Evolutionary conservation across 208 protist species (phyloP), one percentile per base, ranked within the genome.

Genomic region (Trypanosoma platydactyli): DNA sequence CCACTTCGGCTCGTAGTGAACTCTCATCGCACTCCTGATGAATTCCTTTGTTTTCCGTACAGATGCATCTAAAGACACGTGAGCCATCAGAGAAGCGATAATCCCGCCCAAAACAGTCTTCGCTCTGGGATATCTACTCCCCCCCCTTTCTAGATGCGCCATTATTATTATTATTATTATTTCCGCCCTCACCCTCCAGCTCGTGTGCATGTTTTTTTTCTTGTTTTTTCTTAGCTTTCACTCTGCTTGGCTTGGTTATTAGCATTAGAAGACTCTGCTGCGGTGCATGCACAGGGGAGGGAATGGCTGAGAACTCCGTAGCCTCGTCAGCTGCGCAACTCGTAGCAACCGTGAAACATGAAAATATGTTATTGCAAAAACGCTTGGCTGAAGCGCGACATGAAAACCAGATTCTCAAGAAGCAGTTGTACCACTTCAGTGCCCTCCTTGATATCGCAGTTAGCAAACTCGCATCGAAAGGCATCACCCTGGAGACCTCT

Each of bases 371-470:
- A 9, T 66, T 95, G 29, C 80, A 92, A 55, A 86, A 83, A 66
- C 80, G 76, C 24, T 63, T 95, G 25, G 70, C 83, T 1, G 85
- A 93, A 55, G 70, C 81, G 5, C 80, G 88, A 48, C 76, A 88
- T 48, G 84, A 95, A 62, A 95, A 95, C 56, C 77, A 75, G 0
- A 73, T 89, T 20, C 67, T 95, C n/a, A 84, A 84, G 7, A 79
- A 80, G 46, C 89, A 95, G 48, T 76, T 95, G 13, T 92, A 89
- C 73, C 79, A 89, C 22, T 63, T 92, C 24, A 89, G 82, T 61
- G 70, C 85, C 7, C 57, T 95, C 24, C 82, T 95, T 25, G 89
- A 95, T 59, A 84, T 92, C 27, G 86, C 89, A 18, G 83, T 95
- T n/a, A 90, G 85, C 68, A 92, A 92, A 58, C 68, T 95, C 2